phyloP scores from a whole-genome alignment of 2,329 filamentous ascomycete species.

The Zalaria obscura region DNA sequence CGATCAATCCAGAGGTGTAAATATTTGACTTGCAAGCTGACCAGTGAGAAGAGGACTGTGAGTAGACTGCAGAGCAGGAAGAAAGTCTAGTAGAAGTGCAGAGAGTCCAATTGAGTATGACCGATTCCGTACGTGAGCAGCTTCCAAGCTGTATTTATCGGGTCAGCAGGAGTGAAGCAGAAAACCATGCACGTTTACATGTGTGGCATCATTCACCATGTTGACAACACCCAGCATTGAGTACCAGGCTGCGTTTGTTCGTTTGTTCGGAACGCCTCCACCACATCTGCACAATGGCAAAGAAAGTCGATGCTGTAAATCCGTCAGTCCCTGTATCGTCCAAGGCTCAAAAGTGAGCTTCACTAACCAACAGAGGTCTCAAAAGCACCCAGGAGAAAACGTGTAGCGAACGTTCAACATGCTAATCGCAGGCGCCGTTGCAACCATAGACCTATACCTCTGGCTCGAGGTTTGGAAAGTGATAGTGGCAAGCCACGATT shows the following conservation, averaged over 20 bases:
- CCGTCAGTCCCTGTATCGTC: not conserved
- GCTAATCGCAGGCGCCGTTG: conserved; percentile 19
- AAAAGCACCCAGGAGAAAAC: conserved; percentile 42
- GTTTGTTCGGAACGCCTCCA: conserved; percentile 15
- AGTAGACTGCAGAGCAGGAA: conserved; percentile 18
- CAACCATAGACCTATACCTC: conserved; percentile 32
- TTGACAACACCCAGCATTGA: conserved; percentile 15
- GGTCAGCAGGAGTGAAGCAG: too few species aligned
- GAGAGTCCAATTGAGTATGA: conserved; percentile 10
- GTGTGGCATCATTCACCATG: too few species aligned
- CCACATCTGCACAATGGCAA: conserved; percentile 13
- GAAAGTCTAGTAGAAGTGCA: conserved; percentile 12
- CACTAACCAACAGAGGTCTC: conserved; percentile 19
- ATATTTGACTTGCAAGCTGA: too few species aligned
- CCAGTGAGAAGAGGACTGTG: conserved; percentile 34
- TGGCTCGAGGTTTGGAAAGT: conserved; percentile 31
- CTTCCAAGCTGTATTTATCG: too few species aligned
- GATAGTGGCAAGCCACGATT: conserved; percentile 9
- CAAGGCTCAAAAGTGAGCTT: not conserved
- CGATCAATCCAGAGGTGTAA: too few species aligned
- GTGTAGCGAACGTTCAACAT: conserved; percentile 8
- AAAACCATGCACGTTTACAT: too few species aligned
- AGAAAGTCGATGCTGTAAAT: conserved; percentile 12
- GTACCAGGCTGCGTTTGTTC: conserved; percentile 16
- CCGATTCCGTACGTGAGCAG: conserved; percentile 14